These are phyloP conservation scores for Russula ochroleuca DNA, from an alignment of 768 basidiomycete species.

Conservation along the genomic window DNA sequence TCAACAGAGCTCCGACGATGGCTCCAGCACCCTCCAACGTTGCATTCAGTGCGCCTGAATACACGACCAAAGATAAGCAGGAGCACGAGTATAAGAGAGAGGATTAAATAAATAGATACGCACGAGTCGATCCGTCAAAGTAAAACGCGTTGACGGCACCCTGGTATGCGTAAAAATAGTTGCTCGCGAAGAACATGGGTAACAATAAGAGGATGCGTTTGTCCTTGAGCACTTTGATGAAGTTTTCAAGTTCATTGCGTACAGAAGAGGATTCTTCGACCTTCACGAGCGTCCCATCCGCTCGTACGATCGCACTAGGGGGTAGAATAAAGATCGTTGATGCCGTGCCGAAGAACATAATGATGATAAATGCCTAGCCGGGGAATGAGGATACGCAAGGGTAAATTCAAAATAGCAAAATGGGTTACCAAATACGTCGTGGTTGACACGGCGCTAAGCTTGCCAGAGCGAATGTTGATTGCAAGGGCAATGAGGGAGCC, in stretches of 20 bases:
- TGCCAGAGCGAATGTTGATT: slow-evolving; percentile 38
- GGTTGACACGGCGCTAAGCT: slow-evolving; percentile 37
- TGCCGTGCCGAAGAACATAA: slow-evolving; percentile 42
- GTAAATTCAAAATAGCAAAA: not conserved
- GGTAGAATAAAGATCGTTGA: slow-evolving; percentile 38
- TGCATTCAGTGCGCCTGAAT: slow-evolving; percentile 37
- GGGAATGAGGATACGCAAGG: not conserved
- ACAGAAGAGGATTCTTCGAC: slow-evolving; percentile 34
- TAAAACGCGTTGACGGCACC: slow-evolving; percentile 39
- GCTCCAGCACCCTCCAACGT: slow-evolving; percentile 40
- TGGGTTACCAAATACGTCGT: slow-evolving; percentile 39
- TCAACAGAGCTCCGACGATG: slow-evolving; percentile 41
- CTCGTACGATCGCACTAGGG: slow-evolving; percentile 38
- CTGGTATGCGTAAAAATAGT: slow-evolving; percentile 47
- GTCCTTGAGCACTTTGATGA: slow-evolving; percentile 38
- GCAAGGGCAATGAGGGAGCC: slow-evolving; percentile 44
- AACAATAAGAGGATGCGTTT: slow-evolving; percentile 40
- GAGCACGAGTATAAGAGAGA: not conserved
- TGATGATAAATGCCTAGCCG: slow-evolving; percentile 40
- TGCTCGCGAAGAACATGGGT: slow-evolving; percentile 45
- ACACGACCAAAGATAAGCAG: not conserved
- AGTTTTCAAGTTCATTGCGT: slow-evolving; percentile 33
- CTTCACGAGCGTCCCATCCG: slow-evolving; percentile 41
- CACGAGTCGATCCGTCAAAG: slow-evolving; percentile 43
- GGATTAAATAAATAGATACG: not conserved